Percentiles rank a stretch among this genome's conserved stretches.
Conservation (phyloP, 75 land plant genomes). For the Pinus albicaulis region DNA sequence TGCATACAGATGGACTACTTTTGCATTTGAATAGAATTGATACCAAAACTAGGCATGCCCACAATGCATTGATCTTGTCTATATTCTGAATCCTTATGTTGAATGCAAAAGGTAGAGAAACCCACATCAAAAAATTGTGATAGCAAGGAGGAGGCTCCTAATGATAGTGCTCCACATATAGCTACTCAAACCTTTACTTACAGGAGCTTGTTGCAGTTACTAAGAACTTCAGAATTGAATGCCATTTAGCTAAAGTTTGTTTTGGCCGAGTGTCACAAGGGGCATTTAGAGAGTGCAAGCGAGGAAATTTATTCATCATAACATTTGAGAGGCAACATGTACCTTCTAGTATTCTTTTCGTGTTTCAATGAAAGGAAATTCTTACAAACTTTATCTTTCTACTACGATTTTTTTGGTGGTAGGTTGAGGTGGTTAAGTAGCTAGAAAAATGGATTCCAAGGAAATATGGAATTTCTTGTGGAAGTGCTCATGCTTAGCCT, state of each 20-base stretch:
- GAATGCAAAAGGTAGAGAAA: slow-evolving; percentile 19
- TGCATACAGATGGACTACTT: too few relatives aligned
- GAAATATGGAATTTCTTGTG: slow-evolving; percentile 65
- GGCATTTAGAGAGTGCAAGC: slow-evolving; percentile 42
- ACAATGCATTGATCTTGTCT: too few relatives aligned
- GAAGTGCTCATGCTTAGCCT: slow-evolving; percentile 65
- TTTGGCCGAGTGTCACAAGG: slow-evolving; percentile 80
- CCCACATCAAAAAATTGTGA: slow-evolving; percentile 17
- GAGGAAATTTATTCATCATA: slow-evolving; percentile 25
- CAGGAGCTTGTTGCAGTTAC: slow-evolving; percentile 56
- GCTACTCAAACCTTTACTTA: slow-evolving; percentile 83
- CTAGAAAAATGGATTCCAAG: slow-evolving; percentile 67
- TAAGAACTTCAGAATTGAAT: slow-evolving; percentile 65
- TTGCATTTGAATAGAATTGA: too few relatives aligned
- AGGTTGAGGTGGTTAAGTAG: slow-evolving; percentile 64
- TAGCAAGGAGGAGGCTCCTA: slow-evolving; percentile 12
- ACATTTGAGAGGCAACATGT: too few relatives aligned
- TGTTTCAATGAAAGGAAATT: too few relatives aligned
- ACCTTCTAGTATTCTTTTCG: too few relatives aligned
- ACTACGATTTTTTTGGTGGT: not conserved
- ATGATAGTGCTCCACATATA: slow-evolving; percentile 42
- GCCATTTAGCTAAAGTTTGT: slow-evolving; percentile 67
- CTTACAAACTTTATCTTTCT: too few relatives aligned
- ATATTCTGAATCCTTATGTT: too few relatives aligned
- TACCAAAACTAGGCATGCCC: too few relatives aligned